Conservation (phyloP, 805 yeast species). For the Sungouiozyma intestinalis region DNA sequence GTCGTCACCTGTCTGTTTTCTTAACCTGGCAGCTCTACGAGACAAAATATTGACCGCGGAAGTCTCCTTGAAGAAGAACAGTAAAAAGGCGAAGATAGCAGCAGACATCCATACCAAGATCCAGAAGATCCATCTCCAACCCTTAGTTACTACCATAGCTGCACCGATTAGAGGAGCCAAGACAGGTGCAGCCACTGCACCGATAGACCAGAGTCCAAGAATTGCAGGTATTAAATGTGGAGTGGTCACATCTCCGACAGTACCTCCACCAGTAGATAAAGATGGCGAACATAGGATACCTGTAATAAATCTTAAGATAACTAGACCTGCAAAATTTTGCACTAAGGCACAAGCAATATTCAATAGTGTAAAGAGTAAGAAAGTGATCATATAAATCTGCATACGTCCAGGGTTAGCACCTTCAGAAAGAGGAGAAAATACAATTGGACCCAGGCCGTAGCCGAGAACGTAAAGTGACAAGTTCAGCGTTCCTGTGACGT, state of each 20-base stretch:
- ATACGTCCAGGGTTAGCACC: conserved; percentile 44
- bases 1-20: conserved; percentile 40
- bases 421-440: conserved; percentile 51
- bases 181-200: conserved; percentile 45
- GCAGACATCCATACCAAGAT: conserved; percentile 35
- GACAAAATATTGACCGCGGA: conserved; percentile 35
- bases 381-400: conserved; percentile 36
- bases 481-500: conserved; percentile 39
- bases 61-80: conserved; percentile 41
- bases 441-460: conserved; percentile 50
- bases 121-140: conserved; percentile 51
- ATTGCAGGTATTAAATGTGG: conserved; percentile 37
- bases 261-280: conserved; percentile 49
- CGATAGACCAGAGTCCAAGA: conserved; percentile 43
- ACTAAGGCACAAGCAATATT: conserved; percentile 49
- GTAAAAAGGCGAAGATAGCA: conserved; percentile 28
- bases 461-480: conserved; percentile 48
- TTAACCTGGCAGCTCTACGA: conserved; percentile 36
- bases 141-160: conserved; percentile 36
- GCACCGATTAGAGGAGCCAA: conserved; percentile 51
- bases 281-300: conserved; percentile 50
- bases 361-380: conserved; percentile 38
- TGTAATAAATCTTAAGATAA: conserved; percentile 40
- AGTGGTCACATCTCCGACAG: conserved; percentile 39
- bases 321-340: conserved; percentile 40